phyloP scores from a whole-genome alignment of 176 grass and related monocot genomes.

The Urochloa ruziziensis region DNA sequence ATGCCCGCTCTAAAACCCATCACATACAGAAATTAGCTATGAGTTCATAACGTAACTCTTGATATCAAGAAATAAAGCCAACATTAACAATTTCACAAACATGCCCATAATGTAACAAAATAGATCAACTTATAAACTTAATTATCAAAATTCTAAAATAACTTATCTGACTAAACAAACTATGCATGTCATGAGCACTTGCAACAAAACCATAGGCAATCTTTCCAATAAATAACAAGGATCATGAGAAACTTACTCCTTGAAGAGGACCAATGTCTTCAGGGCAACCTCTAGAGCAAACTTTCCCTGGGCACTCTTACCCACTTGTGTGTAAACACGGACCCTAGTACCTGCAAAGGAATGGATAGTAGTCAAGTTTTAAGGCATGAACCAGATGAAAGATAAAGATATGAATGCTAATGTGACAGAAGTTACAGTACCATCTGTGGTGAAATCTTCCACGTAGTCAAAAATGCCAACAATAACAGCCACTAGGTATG shows the following conservation, averaged over 20 bases:
- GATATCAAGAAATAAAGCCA: background rate
- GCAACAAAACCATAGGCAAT: background rate
- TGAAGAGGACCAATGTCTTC: constrained; percentile 93
- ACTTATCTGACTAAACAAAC: background rate
- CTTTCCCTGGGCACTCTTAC: constrained; percentile 85
- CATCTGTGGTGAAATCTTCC: constrained; percentile 75
- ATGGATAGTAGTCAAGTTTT: background rate
- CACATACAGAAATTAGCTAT: background rate
- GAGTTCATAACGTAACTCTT: background rate
- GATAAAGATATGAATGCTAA: background rate
- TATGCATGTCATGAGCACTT: background rate
- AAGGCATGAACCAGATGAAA: constrained; percentile 14
- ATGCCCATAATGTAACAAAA: background rate
- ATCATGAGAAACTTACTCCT: constrained; percentile 62
- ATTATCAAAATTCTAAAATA: background rate
- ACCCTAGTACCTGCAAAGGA: constrained; percentile 65
- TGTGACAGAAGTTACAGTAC: constrained; percentile 38
- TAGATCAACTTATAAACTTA: background rate
- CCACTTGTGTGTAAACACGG: constrained; percentile 90
- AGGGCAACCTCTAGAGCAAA: constrained; percentile 92
- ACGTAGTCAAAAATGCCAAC: constrained; percentile 90
- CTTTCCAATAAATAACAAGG: constrained; percentile 20
- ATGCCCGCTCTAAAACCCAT: background rate
- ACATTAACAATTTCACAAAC: background rate
- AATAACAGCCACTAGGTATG: constrained; percentile 87